A percentile compares a stretch with the other conserved stretches of the same genome.
phyloP scores from a whole-genome alignment of 2,329 filamentous ascomycete genomes.

The Hyphodiscus sp. region DNA sequence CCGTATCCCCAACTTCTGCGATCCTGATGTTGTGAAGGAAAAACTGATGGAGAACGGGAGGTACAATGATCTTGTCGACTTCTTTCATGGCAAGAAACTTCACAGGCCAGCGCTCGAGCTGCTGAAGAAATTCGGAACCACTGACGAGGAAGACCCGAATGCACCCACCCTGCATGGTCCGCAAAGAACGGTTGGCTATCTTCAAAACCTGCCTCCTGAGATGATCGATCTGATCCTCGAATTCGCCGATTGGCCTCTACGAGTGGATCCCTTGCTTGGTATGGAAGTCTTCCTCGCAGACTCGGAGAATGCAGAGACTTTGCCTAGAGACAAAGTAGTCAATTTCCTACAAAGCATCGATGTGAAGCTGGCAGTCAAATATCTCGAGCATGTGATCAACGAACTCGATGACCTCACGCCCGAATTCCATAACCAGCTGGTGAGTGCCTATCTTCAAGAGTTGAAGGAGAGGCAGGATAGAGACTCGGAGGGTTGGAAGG shows the following conservation, averaged over 20 bases:
- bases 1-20: slow-evolving; percentile 94
- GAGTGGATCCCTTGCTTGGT: slow-evolving; percentile 62
- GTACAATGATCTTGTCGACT: slow-evolving; percentile 94
- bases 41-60: slow-evolving; percentile 81
- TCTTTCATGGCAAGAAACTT: slow-evolving; percentile 90
- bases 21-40: slow-evolving; percentile 91
- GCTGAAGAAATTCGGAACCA: slow-evolving; percentile 71
- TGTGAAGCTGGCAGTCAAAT: slow-evolving; percentile 64
- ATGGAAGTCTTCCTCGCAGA: slow-evolving; percentile 94
- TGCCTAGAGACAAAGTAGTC: slow-evolving; percentile 72
- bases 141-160: slow-evolving; percentile 42
- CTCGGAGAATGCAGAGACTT: slow-evolving; percentile 86
- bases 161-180: slow-evolving; percentile 66
- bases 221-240: slow-evolving; percentile 88
- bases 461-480: slow-evolving; percentile 32
- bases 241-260: slow-evolving; percentile 83
- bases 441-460: slow-evolving; percentile 61
- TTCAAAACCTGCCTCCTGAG: slow-evolving; percentile 82
- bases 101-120: slow-evolving; percentile 82
- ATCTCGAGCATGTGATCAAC: slow-evolving; percentile 84
- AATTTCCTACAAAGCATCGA: slow-evolving; percentile 68
- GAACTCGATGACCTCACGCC: slow-evolving; percentile 81
- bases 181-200: slow-evolving; percentile 75
- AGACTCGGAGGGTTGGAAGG: slow-evolving; percentile 44
- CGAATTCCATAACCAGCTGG: slow-evolving; percentile 79